These are phyloP conservation scores for Trichoderma parareesei DNA, from an alignment of 495 filamentous ascomycete genomes.

Conservation along the genomic window DNA sequence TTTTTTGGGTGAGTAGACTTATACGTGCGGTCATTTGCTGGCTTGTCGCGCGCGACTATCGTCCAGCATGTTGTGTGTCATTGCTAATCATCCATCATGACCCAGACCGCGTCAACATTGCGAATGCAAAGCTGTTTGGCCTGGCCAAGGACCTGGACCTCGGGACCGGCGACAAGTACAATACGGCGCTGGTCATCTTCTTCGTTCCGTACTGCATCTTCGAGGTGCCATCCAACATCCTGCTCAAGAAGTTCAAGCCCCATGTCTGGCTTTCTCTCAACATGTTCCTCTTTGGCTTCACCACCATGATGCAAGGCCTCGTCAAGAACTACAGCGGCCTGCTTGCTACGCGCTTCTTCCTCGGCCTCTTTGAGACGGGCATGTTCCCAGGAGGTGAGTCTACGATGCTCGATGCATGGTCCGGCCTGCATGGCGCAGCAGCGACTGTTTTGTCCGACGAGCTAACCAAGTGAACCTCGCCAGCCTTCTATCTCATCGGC, in stretches of 20 bases:
- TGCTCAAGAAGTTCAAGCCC: conserved; percentile 74
- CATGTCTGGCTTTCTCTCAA: conserved; percentile 73
- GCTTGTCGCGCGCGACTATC: neutral
- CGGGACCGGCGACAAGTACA: conserved; percentile 51
- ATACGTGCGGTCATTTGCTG: neutral
- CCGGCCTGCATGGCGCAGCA: too few relatives aligned
- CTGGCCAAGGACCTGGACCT: conserved; percentile 59
- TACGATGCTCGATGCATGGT: too few relatives aligned
- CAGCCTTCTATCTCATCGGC: conserved; percentile 24
- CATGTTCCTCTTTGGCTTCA: conserved; percentile 77
- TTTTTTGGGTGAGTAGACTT: conserved; percentile 44
- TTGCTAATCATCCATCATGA: neutral
- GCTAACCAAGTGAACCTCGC: neutral
- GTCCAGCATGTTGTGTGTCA: neutral
- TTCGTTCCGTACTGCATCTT: conserved; percentile 86
- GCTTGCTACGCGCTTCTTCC: conserved; percentile 74
- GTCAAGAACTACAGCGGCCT: conserved; percentile 71
- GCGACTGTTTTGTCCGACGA: neutral
- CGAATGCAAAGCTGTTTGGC: conserved; percentile 56
- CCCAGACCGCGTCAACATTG: conserved; percentile 63
- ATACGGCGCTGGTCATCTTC: conserved; percentile 77
- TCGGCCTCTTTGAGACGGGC: conserved; percentile 81
- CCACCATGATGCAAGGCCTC: conserved; percentile 70
- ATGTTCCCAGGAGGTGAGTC: conserved; percentile 67
- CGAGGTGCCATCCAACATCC: conserved; percentile 84